These are phyloP conservation scores for Medicago ruthenica DNA, from an alignment of 306 rosid genomes.

Conservation along the genomic window DNA sequence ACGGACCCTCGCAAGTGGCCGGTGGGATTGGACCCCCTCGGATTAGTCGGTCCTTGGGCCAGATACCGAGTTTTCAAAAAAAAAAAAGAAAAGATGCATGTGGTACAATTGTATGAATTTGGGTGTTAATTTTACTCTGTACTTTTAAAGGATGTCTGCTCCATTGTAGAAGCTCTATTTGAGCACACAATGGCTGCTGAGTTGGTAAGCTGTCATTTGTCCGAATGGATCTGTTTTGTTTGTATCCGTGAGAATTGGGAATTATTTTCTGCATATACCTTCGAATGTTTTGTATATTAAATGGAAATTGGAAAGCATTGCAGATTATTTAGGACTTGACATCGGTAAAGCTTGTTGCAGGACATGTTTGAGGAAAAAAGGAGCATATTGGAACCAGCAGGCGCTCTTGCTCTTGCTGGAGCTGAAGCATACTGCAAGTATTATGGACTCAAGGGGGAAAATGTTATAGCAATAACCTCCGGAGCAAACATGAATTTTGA, in stretches of 20 bases:
- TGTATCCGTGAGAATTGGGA: background rate
- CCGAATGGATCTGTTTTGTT: slow-evolving; percentile 2
- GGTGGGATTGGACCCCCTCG: no score
- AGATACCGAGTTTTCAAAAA: no score
- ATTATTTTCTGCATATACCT: slow-evolving; percentile 6
- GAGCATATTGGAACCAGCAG: slow-evolving; percentile 96
- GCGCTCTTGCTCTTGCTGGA: slow-evolving; percentile 97
- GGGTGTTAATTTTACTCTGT: background rate
- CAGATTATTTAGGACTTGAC: slow-evolving; percentile 17
- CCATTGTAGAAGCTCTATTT: slow-evolving; percentile 11
- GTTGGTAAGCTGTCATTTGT: slow-evolving; percentile 16
- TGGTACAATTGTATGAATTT: slow-evolving; percentile 34
- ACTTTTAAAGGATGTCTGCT: slow-evolving; percentile 15
- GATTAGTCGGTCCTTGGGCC: no score
- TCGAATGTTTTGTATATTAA: slow-evolving; percentile 10
- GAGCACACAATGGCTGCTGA: background rate
- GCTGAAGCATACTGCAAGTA: slow-evolving; percentile 98
- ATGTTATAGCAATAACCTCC: slow-evolving; percentile 84
- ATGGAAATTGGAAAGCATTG: slow-evolving; percentile 11
- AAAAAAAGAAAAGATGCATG: background rate
- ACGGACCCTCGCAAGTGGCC: no score
- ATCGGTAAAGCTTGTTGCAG: slow-evolving; percentile 55
- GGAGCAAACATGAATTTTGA: slow-evolving; percentile 99
- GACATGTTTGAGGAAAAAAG: slow-evolving; percentile 99
- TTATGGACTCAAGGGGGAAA: slow-evolving; percentile 82